Evolutionary conservation across 495 filamentous ascomycete species (phyloP), one percentile per base, ranked within the genome.

Genomic region (Talaromyces borbonicus): DNA sequence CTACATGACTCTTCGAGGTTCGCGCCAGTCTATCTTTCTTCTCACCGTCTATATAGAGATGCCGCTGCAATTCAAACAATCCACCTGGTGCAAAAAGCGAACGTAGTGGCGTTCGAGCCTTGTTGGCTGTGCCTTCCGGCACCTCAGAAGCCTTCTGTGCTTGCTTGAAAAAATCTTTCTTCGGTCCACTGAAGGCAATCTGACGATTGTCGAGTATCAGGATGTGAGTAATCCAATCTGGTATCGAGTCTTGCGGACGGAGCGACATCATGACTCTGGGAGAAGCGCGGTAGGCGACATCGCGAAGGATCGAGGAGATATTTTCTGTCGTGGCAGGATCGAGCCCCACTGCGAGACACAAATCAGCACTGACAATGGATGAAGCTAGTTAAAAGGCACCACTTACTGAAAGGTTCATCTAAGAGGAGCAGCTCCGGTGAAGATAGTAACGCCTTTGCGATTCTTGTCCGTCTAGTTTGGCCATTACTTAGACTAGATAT

Each of bases 401-500:
- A 62, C 75, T 56, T 65, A 80, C 77, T 95, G 59, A 98, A 96
- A 11, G 92, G 89, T 55, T 95, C 92, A 64, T 98, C 92, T 8
- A 97, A 69, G 27, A 96, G 69, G 23, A 98, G 53, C 8, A 95
- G 68, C 62, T 90, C 84, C 0, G 92, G 90, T 45, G 74, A 74
- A 29, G 67, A 77, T 51, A 96, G 67, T 32, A 98, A 60, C 2
- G 89, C 88, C 53, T 84, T 84, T 0, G 88, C 92, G 51, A 98
- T 93, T 50, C 84, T 76, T 2, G 92, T 85, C 31, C 92, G 72
- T 50, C 90, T 70, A 4, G 80, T 89, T 62, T 97, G 92, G 2
- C 92, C 92, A 62, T 98, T 96, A 56, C 88, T 95, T 15, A 98
- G 61, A 62, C 85, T 93, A 15, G 83, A 73, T 7, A 96, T 81